These are phyloP conservation scores for Aegilops umbellulata DNA, from an alignment of 176 grass and related monocot species.

Conservation along the genomic window DNA sequence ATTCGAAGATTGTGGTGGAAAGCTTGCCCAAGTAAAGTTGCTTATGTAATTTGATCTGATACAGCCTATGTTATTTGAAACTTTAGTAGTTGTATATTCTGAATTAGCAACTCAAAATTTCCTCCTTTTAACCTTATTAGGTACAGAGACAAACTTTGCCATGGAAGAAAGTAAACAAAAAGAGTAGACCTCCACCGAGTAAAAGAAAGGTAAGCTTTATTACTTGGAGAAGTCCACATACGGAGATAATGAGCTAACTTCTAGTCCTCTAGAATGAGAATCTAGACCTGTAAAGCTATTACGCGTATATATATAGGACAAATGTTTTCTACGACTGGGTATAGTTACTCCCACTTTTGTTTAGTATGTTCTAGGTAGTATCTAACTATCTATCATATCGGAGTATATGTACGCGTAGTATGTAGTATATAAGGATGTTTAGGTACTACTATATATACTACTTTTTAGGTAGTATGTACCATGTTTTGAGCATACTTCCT, in stretches of 20 bases:
- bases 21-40: slow-evolving; percentile 39
- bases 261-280: too few species aligned
- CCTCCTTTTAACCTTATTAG: background rate
- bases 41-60: slow-evolving; percentile 28
- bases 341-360: too few species aligned
- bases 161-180: slow-evolving; percentile 59
- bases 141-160: slow-evolving; percentile 49
- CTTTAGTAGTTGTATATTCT: slow-evolving; percentile 7
- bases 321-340: too few species aligned
- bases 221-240: background rate
- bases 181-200: slow-evolving; percentile 31
- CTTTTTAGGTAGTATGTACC: too few species aligned
- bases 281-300: too few species aligned
- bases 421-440: too few species aligned
- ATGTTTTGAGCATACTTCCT: too few species aligned
- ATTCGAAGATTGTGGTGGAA: slow-evolving; percentile 36
- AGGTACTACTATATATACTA: too few species aligned
- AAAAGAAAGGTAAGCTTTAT: slow-evolving; percentile 67
- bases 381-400: too few species aligned
- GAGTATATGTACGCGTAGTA: too few species aligned
- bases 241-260: background rate
- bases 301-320: too few species aligned
- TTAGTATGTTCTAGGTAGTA: too few species aligned
- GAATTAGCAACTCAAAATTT: slow-evolving; percentile 13
- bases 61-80: background rate